Conservation (phyloP, 2,329 filamentous ascomycete species). For the Corynespora cassiicola region DNA sequence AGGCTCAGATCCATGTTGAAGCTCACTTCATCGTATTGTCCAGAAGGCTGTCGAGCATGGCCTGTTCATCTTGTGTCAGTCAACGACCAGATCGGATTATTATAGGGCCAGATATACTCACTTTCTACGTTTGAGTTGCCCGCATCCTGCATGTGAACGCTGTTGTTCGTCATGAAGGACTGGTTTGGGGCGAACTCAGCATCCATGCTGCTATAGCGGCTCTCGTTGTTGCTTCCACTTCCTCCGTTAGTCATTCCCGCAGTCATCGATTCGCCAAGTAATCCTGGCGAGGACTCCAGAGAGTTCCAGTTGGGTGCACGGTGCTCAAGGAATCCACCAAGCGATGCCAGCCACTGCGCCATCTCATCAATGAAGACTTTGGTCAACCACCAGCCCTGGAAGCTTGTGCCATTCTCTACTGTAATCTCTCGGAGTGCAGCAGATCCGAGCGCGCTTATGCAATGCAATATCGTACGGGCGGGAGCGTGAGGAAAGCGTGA, state of each 20-base stretch:
- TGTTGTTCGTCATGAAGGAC: slow-evolving; percentile 39
- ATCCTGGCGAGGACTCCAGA: slow-evolving; percentile 30
- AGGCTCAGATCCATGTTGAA: slow-evolving; percentile 43
- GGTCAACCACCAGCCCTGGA: slow-evolving; percentile 92
- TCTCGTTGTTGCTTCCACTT: slow-evolving; percentile 47
- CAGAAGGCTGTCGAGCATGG: slow-evolving; percentile 39
- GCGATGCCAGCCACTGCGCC: slow-evolving; percentile 86
- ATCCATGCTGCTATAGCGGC: slow-evolving; percentile 46
- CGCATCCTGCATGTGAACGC: slow-evolving; percentile 29
- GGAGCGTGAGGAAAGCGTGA: slow-evolving; percentile 75
- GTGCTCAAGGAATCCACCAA: slow-evolving; percentile 82
- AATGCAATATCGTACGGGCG: slow-evolving; percentile 76
- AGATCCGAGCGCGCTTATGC: slow-evolving; percentile 76
- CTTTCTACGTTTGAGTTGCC: slow-evolving; percentile 32
- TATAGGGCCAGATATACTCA: slow-evolving; percentile 26
- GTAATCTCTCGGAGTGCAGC: slow-evolving; percentile 83
- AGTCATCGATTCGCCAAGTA: slow-evolving; percentile 37
- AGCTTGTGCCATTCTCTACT: slow-evolving; percentile 77
- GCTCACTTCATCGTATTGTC: slow-evolving; percentile 39
- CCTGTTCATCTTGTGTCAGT: slow-evolving; percentile 45
- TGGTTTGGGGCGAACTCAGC: slow-evolving; percentile 43
- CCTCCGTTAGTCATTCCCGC: slow-evolving; percentile 38
- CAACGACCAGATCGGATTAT: slow-evolving; percentile 29
- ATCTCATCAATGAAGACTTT: slow-evolving; percentile 97
- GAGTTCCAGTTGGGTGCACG: slow-evolving; percentile 36